Evolutionary conservation across 495 filamentous ascomycete species (phyloP), one percentile per base, ranked within the genome.

Genomic region (Hypoxylon lienhwacheense): DNA sequence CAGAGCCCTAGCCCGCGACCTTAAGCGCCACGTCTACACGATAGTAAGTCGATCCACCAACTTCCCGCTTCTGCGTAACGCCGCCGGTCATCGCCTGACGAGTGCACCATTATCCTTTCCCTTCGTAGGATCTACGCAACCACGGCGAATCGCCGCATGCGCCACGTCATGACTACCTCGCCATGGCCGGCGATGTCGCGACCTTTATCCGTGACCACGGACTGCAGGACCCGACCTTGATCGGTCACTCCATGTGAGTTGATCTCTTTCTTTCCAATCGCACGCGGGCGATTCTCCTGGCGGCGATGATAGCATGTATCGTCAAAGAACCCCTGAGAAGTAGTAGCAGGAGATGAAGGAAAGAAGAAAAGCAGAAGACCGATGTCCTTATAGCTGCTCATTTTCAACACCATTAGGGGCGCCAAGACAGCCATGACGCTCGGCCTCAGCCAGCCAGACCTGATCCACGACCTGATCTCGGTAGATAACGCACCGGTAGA

Each of bases 401-500:
- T 29, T 6, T 24, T 8, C 34, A 11, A 7, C 5, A 51, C n/a
- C 28, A 7, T 2, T 33, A 91, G 88, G 88, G 95, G 95, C 42
- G 93, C 93, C 28, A 98, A 98, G 77, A 84, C 86, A 2, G 92
- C 89, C 43, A 96, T 97, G 92, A 79, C 88, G 0, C 77, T 97
- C 25, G 87, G 90, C 22, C 81, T 98, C 11, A 75, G 77, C 20
- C 71, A 79, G 0, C 88, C 89, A 0, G 67, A 80, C 8, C 73
- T 84, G 0, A 75, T 96, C 26, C 76, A 76, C 1, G 80, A 81
- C 58, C 64, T 98, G 19, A 78, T 98, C 14, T 75, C 90, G 3
- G 90, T 97, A 4, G 93, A 98, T 75, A 98, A 98, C 65, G 90
- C 91, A 4, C 93, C 93, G 2, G 74, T 93, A 14, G 90, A 91